Base-by-base conservation (phyloP, 495 filamentous ascomycete species). In the Lentithecium fluviatile region DNA sequence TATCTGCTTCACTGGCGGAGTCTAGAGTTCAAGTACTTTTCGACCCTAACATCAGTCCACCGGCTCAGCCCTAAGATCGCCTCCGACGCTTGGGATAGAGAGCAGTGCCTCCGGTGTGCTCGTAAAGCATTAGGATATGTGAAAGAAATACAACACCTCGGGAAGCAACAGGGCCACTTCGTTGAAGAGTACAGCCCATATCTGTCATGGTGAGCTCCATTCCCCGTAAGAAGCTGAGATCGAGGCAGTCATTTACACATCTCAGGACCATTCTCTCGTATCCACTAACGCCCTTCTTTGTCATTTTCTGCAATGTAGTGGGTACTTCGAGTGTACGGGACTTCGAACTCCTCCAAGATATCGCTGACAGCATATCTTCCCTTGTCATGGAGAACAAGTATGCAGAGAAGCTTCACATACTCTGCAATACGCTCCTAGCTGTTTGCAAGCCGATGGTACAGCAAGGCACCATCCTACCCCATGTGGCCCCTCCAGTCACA, bases 261-360 rank as follows among this genome's bases (percentile, higher is more conserved):
- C 6, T 5, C n/a, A 58, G 56, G 56, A 60, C 36, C 8, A 52
- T 52, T 24, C 56, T 60, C 7, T 60, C 56, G 2, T 52, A 52
- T 37, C 37, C 56, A 2, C 48, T 60, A 6, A 25, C 32, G 21
- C 56, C 56, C 5, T 60, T 60, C 32, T 60, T 52, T 15, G 37
- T 60, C 8, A 7, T 60, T 13, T 60, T 60, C 47, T 60, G 56
- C 48, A 60, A 60, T 24, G 56, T 60, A 7, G 56, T 60, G 15
- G 48, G 56, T 2, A 60, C 56, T 6, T 60, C 56, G 4, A 52
- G 52, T 45, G 21, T 20, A 4, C 12, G 13, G 4, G 47, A 60
- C 37, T 60, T 52, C 17, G 36, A 52, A 15, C 32, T 60, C 0
- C 56, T 60, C 5, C 2, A 52, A n/a, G 37, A 50, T 4, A 34